These are phyloP conservation scores for Rhodotorula sp. DNA, from an alignment of 1,284 basidiomycete species.

Conservation along the genomic window DNA sequence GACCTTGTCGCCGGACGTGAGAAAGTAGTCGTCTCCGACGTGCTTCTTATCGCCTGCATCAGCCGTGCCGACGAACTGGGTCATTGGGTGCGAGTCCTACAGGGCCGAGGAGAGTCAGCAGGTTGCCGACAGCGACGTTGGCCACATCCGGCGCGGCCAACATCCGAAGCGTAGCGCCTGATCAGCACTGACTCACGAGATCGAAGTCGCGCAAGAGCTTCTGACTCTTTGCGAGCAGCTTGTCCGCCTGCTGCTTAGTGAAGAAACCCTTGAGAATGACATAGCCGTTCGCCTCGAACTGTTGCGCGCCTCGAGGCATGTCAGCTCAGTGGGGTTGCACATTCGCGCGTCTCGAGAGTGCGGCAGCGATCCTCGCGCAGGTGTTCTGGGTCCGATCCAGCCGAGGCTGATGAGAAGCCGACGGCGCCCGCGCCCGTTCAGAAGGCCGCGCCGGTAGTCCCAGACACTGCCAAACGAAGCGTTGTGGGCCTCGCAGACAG, in stretches of 20 bases:
- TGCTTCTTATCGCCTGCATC: slow-evolving; percentile 56
- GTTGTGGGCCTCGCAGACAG: no score
- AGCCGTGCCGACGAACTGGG: slow-evolving; percentile 75
- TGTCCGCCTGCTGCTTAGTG: slow-evolving; percentile 59
- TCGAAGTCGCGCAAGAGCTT: slow-evolving; percentile 71
- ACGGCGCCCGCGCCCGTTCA: no score
- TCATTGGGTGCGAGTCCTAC: slow-evolving; percentile 73
- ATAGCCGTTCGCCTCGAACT: slow-evolving; percentile 43
- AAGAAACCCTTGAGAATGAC: slow-evolving; percentile 71
- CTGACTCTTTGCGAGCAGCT: slow-evolving; percentile 60
- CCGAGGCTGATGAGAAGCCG: no score
- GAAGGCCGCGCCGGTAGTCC: no score
- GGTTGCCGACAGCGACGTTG: neutral
- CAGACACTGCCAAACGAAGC: no score
- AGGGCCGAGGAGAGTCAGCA: neutral
- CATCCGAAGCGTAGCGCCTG: fast-evolving
- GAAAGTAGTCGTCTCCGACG: slow-evolving; percentile 88
- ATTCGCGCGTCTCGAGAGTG: neutral
- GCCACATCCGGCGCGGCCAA: no score
- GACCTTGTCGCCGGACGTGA: slow-evolving; percentile 86
- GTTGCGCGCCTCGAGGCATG: neutral
- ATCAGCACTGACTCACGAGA: slow-evolving; percentile 47
- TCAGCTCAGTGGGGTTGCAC: neutral
- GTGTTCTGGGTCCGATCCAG: no score
- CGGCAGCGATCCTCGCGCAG: neutral